Evolutionary conservation across 345 rosid genomes (phyloP).

Genomic region (Eucalyptus victrix): DNA sequence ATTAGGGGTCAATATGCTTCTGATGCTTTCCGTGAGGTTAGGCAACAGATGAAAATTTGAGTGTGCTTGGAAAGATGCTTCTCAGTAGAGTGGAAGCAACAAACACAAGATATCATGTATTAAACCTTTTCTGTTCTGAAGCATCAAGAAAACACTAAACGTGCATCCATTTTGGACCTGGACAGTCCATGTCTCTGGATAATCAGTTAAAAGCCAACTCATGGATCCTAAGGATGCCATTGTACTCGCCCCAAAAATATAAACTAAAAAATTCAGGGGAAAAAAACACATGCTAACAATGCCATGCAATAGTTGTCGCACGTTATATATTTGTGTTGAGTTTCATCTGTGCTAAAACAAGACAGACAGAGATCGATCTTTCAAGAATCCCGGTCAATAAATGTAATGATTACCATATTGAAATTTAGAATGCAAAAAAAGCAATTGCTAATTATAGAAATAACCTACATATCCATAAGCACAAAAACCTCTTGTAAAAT

Average conservation of each 20-base stretch:
- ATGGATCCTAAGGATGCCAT: not conserved
- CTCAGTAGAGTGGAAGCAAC: not conserved
- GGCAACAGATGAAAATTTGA: not conserved
- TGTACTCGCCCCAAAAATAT: not conserved
- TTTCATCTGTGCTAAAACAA: not conserved
- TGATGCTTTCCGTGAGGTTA: not conserved
- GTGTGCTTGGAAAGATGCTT: not conserved
- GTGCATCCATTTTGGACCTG: not conserved
- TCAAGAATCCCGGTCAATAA: not conserved
- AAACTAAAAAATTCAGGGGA: not conserved
- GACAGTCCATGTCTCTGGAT: not conserved
- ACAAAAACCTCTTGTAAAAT: not conserved
- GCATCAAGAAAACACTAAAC: not conserved
- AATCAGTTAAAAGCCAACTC: not conserved
- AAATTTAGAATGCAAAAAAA: not conserved
- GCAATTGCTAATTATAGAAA: not conserved
- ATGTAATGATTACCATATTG: not conserved
- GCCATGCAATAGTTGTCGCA: not conserved
- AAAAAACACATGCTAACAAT: not conserved
- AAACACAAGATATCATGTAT: not conserved
- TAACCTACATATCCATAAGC: not conserved
- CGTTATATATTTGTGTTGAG: not conserved
- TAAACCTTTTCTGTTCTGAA: not conserved
- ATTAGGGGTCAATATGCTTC: not conserved
- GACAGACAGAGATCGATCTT: not conserved